Base-by-base conservation (phyloP, 2,329 filamentous ascomycete species). In the Leptodontidium sp. region DNA sequence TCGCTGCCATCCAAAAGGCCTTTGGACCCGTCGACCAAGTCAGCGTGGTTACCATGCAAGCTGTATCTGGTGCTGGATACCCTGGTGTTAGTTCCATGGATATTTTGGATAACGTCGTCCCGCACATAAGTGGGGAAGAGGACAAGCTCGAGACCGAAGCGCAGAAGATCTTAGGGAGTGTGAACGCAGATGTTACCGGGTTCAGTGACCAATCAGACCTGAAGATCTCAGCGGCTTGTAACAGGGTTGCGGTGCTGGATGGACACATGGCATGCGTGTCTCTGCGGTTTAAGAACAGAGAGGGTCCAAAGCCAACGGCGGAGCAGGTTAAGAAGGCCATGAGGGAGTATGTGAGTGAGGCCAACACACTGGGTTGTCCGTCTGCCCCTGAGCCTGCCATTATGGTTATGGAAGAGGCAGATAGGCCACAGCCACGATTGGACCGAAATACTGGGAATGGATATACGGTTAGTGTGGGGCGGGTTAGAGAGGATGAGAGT, bases 191-290 rank as follows among this genome's bases (percentile, higher is more conserved):
- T 21, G 85, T 87, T 21, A 94, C 91, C 6, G 91, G 89, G 14
- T 94, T 98, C 75, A 83, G 89, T 64, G 90, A 96, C 78, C 93
- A 97, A 81, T 82, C 84, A 15, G 84, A 85, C 57, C 88, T 98
- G 69, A 88, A 88, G 73, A 90, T 98, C 66, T 93, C 91, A 4
- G 95, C 93, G 12, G 90, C 94, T 2, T 98, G 96, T 84, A 98
- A 96, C 78, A 90, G 96, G 71, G 96, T 98, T 2, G 88, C 94
- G n/a, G 96, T 98, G 21, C 88, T 97, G 68, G 95, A 98, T 78
- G 96, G 96, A 55, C 96, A 98, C 83, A 97, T 91, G 66, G 94
- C 93, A n/a, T 98, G 94, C 78, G 93, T 98, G 11, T 96, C 93
- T 8, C 84, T 98, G 71, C 86, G 88, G 66, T 98, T 98, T 81